phyloP scores from a whole-genome alignment of 2,329 filamentous ascomycete genomes.

The Calonectria leucothoes region DNA sequence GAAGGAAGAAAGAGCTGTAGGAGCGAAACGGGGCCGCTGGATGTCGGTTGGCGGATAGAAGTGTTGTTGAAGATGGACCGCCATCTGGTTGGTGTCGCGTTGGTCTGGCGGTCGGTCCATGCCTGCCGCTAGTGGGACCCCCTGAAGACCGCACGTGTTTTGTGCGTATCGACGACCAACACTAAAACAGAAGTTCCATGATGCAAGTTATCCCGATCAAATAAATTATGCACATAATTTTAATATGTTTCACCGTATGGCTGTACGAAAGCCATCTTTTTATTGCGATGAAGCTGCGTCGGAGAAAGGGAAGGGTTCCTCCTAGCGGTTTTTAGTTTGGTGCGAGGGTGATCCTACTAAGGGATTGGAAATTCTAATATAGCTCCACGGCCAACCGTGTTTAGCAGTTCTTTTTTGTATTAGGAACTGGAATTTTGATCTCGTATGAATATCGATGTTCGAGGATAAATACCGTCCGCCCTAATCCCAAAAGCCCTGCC shows the following conservation, averaged over 20 bases:
- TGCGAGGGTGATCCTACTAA: too few relatives aligned
- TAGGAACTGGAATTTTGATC: too few relatives aligned
- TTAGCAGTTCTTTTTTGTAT: too few relatives aligned
- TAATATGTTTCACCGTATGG: not conserved
- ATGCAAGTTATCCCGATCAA: not conserved
- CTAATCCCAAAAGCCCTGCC: not conserved
- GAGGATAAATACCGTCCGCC: not conserved
- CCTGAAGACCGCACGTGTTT: not conserved
- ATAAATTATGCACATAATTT: not conserved
- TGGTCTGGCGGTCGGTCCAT: not conserved
- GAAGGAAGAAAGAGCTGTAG: constrained; percentile 8
- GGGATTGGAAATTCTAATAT: too few relatives aligned
- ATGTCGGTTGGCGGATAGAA: not conserved
- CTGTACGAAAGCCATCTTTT: too few relatives aligned
- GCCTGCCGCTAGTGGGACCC: not conserved
- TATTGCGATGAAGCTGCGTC: too few relatives aligned
- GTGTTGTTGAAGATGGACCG: not conserved
- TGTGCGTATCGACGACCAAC: not conserved
- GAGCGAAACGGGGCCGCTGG: not conserved
- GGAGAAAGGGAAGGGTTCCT: too few relatives aligned
- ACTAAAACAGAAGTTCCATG: not conserved
- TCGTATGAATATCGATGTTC: not conserved
- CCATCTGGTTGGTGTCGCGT: not conserved
- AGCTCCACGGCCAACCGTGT: too few relatives aligned
- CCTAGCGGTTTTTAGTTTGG: too few relatives aligned